phyloP scores from a whole-genome alignment of 225 moss, liverwort and hornwort genomes.

The Straminergon stramineum region DNA sequence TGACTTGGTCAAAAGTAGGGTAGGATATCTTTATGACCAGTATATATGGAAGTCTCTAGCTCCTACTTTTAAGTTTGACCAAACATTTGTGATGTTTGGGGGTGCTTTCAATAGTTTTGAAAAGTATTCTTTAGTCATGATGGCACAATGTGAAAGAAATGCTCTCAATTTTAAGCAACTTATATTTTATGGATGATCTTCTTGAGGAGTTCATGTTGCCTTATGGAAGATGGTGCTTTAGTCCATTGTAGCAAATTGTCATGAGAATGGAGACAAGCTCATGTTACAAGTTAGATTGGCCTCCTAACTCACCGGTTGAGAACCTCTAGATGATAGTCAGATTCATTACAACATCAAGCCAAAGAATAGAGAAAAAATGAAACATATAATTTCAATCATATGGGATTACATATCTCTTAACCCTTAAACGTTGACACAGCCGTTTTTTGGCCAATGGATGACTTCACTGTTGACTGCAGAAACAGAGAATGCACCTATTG shows the following conservation, averaged over 20 bases:
- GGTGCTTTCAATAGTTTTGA: background rate
- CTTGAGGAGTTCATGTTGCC: background rate
- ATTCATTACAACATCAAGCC: accelerated
- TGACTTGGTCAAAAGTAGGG: background rate
- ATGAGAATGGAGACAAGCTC: background rate
- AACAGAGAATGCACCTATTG: too few relatives aligned
- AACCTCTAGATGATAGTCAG: too few relatives aligned
- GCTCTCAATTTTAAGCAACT: accelerated
- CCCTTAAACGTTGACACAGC: too few relatives aligned
- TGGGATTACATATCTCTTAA: background rate
- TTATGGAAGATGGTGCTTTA: background rate
- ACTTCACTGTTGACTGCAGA: too few relatives aligned
- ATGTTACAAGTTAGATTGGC: background rate
- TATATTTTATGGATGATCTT: background rate
- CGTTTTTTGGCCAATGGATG: too few relatives aligned
- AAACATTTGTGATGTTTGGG: background rate
- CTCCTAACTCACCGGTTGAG: background rate
- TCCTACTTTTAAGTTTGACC: accelerated
- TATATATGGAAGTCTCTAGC: background rate
- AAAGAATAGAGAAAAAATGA: background rate
- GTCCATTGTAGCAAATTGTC: accelerated
- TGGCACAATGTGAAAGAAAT: background rate
- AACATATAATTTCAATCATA: accelerated
- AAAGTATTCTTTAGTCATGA: background rate
- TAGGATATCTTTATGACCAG: background rate